phyloP scores from a whole-genome alignment of 2,329 filamentous ascomycete genomes.

The Aspergillus sclerotialis region DNA sequence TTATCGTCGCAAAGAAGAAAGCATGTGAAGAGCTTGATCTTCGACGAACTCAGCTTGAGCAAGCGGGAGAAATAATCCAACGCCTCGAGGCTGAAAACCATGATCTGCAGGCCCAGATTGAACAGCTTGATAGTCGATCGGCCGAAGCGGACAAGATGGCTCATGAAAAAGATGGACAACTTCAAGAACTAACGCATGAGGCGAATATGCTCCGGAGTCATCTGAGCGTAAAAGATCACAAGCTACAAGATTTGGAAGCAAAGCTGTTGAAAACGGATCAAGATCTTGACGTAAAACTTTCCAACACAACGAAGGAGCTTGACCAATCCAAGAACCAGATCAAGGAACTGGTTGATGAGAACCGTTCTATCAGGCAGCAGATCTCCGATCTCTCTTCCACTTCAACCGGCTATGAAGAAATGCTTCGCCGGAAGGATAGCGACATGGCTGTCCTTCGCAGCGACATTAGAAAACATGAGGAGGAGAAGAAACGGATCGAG shows the following conservation, averaged over 20 bases:
- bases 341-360: constrained; percentile 70
- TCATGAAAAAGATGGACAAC: constrained; percentile 66
- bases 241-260: constrained; percentile 76
- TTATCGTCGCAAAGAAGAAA: constrained; percentile 82
- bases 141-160: constrained; percentile 63
- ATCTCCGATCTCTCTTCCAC: constrained; percentile 82
- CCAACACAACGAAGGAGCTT: constrained; percentile 70
- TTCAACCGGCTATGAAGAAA: constrained; percentile 89
- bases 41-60: constrained; percentile 75
- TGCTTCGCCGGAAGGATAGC: constrained; percentile 88
- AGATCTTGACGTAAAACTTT: constrained; percentile 79
- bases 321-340: constrained; percentile 66
- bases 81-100: constrained; percentile 82
- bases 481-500: constrained; percentile 71
- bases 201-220: constrained; percentile 90
- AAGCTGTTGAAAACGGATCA: constrained; percentile 81
- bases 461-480: constrained; percentile 76
- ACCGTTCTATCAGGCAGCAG: constrained; percentile 74
- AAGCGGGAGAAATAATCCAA: constrained; percentile 80
- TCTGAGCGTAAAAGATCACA: constrained; percentile 78
- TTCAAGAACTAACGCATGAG: constrained; percentile 72
- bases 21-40: constrained; percentile 78
- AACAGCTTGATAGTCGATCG: constrained; percentile 64
- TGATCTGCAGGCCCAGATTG: constrained; percentile 60
- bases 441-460: constrained; percentile 78